A percentile compares a stretch with the other conserved stretches of the same genome.
These are phyloP conservation scores for Solioccasus polychromus DNA, from an alignment of 768 basidiomycete species.

Conservation along the genomic window DNA sequence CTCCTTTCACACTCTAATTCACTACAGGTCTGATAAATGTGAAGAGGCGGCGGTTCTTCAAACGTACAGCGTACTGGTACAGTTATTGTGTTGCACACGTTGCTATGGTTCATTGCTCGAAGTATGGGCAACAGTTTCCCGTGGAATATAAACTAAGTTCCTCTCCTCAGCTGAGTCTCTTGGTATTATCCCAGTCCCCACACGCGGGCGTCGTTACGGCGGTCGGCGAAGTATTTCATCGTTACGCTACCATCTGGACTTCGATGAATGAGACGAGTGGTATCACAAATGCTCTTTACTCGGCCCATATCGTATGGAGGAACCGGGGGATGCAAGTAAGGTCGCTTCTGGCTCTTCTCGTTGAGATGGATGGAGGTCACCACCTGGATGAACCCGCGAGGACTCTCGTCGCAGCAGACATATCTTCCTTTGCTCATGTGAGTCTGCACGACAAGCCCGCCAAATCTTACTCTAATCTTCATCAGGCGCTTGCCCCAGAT, in stretches of 20 bases:
- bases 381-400: conserved; percentile 55
- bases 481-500: conserved; percentile 41
- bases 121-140: conserved; percentile 35
- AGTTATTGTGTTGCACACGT: conserved; percentile 57
- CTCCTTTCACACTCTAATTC: not conserved
- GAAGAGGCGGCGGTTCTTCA: conserved; percentile 42
- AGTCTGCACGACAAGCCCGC: conserved; percentile 14
- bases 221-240: conserved; percentile 69
- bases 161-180: conserved; percentile 47
- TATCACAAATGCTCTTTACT: conserved; percentile 59
- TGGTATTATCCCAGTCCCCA: conserved; percentile 50
- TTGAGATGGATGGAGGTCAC: conserved; percentile 61
- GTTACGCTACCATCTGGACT: conserved; percentile 71
- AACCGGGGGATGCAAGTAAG: conserved; percentile 64
- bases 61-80: conserved; percentile 54
- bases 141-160: conserved; percentile 5
- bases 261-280: conserved; percentile 63
- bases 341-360: conserved; percentile 56
- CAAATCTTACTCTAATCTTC: not conserved
- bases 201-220: conserved; percentile 53
- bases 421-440: conserved; percentile 61
- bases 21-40: conserved; percentile 26
- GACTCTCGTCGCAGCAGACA: conserved; percentile 58
- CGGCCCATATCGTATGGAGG: conserved; percentile 62
- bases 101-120: conserved; percentile 71